Evolutionary conservation across 2,329 filamentous ascomycete species (phyloP).

Genomic region (Aspergillus arachidicola): DNA sequence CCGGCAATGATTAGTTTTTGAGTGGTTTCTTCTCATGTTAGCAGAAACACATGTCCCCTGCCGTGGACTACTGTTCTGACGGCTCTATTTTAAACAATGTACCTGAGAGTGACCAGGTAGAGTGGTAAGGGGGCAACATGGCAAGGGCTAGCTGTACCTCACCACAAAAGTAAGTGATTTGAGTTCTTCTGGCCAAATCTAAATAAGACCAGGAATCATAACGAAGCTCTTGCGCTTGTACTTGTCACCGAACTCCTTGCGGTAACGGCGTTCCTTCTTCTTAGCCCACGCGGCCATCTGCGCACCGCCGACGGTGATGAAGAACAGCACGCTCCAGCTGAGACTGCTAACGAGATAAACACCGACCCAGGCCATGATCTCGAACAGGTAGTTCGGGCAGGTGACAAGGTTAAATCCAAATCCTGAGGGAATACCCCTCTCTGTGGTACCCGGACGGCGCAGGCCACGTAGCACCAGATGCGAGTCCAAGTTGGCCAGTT

Average conservation of each 20-base stretch:
- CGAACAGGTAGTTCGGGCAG: conserved; percentile 97
- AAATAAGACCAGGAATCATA: conserved; percentile 79
- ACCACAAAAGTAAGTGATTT: conserved; percentile 12
- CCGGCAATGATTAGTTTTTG: neutral
- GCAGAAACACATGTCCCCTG: neutral
- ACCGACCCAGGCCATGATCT: conserved; percentile 82
- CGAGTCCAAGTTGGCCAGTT: conserved; percentile 77
- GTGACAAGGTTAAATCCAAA: conserved; percentile 86
- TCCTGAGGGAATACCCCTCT: conserved; percentile 83
- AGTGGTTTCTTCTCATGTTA: neutral
- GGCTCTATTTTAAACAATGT: neutral
- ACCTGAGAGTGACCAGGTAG: neutral
- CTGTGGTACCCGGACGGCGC: conserved; percentile 76
- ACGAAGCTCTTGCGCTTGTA: conserved; percentile 93
- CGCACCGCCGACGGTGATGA: conserved; percentile 69
- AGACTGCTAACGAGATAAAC: conserved; percentile 74
- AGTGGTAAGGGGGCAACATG: neutral
- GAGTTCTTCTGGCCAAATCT: conserved; percentile 23
- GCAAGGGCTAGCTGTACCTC: neutral
- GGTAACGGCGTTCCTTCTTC: conserved; percentile 89
- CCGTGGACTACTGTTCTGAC: neutral
- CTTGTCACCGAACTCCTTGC: conserved; percentile 86
- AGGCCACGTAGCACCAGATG: conserved; percentile 79
- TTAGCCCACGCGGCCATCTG: conserved; percentile 88
- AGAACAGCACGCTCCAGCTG: conserved; percentile 75